A percentile compares a stretch with the other conserved stretches of the same genome.
These are phyloP conservation scores for Tagetes erecta DNA, from an alignment of 129 eudicot genomes.

Conservation along the genomic window DNA sequence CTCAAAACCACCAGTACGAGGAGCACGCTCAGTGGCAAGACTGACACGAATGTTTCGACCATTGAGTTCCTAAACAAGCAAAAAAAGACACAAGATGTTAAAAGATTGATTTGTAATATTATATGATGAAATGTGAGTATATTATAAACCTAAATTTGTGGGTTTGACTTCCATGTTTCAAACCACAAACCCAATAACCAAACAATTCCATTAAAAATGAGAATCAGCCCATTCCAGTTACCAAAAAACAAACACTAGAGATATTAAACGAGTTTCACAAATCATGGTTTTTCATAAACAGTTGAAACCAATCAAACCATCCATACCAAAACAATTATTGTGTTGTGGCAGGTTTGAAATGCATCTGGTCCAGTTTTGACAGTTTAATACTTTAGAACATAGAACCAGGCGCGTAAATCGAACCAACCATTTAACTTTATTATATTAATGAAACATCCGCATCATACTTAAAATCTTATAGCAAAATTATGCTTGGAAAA, in stretches of 20 bases:
- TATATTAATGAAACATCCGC: too few relatives aligned
- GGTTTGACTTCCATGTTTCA: neutral
- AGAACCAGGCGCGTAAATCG: too few relatives aligned
- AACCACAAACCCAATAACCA: neutral
- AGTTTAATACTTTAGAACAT: too few relatives aligned
- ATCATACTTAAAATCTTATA: too few relatives aligned
- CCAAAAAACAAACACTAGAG: neutral
- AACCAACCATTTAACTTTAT: too few relatives aligned
- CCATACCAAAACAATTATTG: neutral
- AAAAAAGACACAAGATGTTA: neutral
- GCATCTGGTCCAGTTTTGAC: too few relatives aligned
- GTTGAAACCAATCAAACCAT: neutral
- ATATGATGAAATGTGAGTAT: neutral
- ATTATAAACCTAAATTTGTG: neutral
- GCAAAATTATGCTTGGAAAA: too few relatives aligned
- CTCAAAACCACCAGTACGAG: conserved; percentile 32
- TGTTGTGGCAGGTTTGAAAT: neutral
- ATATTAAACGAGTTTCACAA: neutral
- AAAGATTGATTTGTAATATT: neutral
- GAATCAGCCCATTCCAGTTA: neutral
- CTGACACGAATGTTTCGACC: conserved; percentile 58
- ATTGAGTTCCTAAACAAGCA: conserved; percentile 38
- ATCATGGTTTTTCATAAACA: neutral
- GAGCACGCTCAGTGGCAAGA: conserved; percentile 44
- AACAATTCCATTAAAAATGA: neutral